Conservation (phyloP, 1,139 yeast species). For the Petasospora rhodanensis region DNA sequence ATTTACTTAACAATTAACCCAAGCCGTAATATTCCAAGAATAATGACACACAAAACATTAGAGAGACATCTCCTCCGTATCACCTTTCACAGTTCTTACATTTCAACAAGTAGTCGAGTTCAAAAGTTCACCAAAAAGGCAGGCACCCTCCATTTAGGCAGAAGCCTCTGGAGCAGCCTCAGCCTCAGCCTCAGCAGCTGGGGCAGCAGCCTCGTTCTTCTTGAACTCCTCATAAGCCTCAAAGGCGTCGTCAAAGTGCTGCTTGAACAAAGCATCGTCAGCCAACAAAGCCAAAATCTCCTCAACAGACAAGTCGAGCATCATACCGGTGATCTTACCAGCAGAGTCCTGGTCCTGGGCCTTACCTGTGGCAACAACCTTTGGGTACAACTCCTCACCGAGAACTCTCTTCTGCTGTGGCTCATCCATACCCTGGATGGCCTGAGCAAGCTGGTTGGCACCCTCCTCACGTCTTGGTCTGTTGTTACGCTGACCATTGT, state of each 20-base stretch:
- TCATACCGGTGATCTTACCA: conserved; percentile 99
- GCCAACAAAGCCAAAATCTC: conserved; percentile 87
- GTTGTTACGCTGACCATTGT: conserved; percentile 21
- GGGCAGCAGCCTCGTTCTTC: conserved; percentile 30
- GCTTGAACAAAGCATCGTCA: conserved; percentile 85
- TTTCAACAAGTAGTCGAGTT: no score
- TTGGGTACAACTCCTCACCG: conserved; percentile 97
- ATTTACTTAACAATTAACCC: no score
- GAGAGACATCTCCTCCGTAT: conserved; percentile 1
- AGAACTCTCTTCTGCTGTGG: conserved; percentile 95
- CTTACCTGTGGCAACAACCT: conserved; percentile 85
- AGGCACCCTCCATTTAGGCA: conserved; percentile 3
- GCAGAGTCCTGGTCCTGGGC: conserved; percentile 90
- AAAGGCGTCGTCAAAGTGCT: conserved; percentile 92
- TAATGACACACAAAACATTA: conserved; percentile 5
- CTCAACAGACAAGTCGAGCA: conserved; percentile 90
- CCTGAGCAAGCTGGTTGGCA: conserved; percentile 20
- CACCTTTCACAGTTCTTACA: conserved; percentile 1
- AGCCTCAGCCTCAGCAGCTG: no score
- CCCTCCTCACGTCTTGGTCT: conserved; percentile 30
- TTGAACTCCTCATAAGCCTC: conserved; percentile 88
- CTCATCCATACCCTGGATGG: conserved; percentile 51
- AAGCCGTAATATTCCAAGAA: conserved; percentile 5
- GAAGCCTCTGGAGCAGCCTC: conserved; percentile 19
- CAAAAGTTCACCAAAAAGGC: conserved; percentile 1